A percentile compares a stretch with the other conserved stretches of the same genome.
Evolutionary conservation across 257 asterid genomes (phyloP).

Genomic region (Echium plantagineum): DNA sequence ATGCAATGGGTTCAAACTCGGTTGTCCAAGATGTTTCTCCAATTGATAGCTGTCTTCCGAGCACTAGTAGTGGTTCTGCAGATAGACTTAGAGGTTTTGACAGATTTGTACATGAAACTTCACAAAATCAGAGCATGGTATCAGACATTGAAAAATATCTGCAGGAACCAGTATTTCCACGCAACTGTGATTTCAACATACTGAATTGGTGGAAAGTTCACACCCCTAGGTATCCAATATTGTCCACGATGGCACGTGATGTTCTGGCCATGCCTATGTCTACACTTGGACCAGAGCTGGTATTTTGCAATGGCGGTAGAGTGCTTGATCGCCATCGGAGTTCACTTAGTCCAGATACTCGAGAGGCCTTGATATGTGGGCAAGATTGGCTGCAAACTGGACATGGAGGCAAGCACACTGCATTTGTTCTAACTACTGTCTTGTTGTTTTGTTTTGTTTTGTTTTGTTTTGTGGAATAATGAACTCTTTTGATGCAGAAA

Average conservation of each 20-base stretch:
- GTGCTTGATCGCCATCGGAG: conserved; percentile 54
- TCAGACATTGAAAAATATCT: conserved; percentile 85
- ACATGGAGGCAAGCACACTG: conserved; percentile 43
- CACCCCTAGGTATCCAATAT: conserved; percentile 86
- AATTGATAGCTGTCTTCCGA: conserved; percentile 31
- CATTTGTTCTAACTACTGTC: conserved; percentile 4
- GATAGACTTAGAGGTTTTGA: conserved; percentile 90
- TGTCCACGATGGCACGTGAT: conserved; percentile 95
- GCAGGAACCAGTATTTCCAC: conserved; percentile 88
- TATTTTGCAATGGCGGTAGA: conserved; percentile 53
- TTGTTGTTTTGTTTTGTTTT: background rate
- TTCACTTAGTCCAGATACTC: conserved; percentile 52
- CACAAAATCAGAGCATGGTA: conserved; percentile 46
- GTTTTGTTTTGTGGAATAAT: background rate
- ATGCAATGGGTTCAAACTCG: conserved; percentile 42
- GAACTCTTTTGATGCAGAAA: conserved; percentile 22
- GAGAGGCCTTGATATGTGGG: conserved; percentile 92
- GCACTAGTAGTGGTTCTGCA: conserved; percentile 39
- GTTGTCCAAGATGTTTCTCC: conserved; percentile 35
- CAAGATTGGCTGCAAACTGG: conserved; percentile 78
- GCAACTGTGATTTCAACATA: conserved; percentile 68
- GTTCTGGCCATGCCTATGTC: conserved; percentile 69
- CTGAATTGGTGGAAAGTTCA: conserved; percentile 99
- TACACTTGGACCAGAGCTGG: conserved; percentile 60
- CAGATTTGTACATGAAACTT: conserved; percentile 70